A percentile compares a stretch with the other conserved stretches of the same genome.
Evolutionary conservation across 1,139 yeast genomes (phyloP).

Genomic region (Taphrina communis): DNA sequence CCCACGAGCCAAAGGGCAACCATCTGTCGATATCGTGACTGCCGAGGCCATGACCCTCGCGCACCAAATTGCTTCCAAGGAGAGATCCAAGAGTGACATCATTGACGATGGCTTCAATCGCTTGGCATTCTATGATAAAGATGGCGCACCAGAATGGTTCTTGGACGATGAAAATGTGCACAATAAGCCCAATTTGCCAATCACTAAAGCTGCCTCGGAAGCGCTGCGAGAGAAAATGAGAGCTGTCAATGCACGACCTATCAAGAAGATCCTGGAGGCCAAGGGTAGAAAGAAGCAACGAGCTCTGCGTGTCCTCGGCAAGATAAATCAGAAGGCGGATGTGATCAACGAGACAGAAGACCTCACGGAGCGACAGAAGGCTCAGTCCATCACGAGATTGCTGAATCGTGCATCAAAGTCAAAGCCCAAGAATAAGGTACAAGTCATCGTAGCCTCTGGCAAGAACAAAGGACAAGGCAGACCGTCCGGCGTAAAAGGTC

Average conservation of each 20-base stretch:
- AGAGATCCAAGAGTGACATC: constrained; percentile 70
- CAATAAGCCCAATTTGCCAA: constrained; percentile 84
- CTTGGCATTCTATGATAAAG: constrained; percentile 87
- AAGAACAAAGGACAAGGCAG: constrained; percentile 88
- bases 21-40: constrained; percentile 79
- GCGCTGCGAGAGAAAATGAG: constrained; percentile 89
- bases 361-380: constrained; percentile 89
- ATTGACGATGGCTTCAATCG: constrained; percentile 90
- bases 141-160: constrained; percentile 95
- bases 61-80: constrained; percentile 78
- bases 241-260: constrained; percentile 94
- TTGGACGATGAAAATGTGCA: constrained; percentile 87
- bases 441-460: constrained; percentile 90
- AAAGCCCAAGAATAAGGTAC: constrained; percentile 78
- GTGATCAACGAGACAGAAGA: constrained; percentile 84
- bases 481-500: constrained; percentile 96
- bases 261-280: constrained; percentile 96
- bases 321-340: constrained; percentile 92
- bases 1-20: constrained; percentile 53
- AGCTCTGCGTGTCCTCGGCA: constrained; percentile 85
- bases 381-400: constrained; percentile 85
- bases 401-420: constrained; percentile 77
- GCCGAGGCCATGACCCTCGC: constrained; percentile 98
- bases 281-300: constrained; percentile 96
- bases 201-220: constrained; percentile 93